A percentile compares a stretch with the other conserved stretches of the same genome.
Evolutionary conservation across 805 yeast genomes (phyloP).

Genomic region (Saturnispora serradocipensis): DNA sequence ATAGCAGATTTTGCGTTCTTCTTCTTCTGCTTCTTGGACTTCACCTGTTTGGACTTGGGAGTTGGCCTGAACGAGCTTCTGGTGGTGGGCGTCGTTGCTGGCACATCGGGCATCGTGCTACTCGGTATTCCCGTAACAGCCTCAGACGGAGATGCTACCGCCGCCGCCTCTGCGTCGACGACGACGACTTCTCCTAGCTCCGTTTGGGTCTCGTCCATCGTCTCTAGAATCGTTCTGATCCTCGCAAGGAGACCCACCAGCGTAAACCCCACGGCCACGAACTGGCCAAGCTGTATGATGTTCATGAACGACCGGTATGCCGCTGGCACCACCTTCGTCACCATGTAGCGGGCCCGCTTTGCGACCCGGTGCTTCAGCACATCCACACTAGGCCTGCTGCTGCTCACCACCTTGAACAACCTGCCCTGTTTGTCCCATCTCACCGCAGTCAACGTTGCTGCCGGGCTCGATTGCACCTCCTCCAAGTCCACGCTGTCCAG

Average conservation of each 20-base stretch:
- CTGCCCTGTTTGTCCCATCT: not conserved
- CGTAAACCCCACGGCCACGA: slow-evolving; percentile 62
- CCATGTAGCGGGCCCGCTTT: slow-evolving; percentile 21
- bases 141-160: too few species aligned
- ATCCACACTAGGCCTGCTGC: not conserved
- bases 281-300: slow-evolving; percentile 68
- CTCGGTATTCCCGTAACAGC: too few species aligned
- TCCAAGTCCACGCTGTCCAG: not conserved
- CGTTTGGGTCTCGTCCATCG: not conserved
- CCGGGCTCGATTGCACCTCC: not conserved
- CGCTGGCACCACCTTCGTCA: slow-evolving; percentile 31
- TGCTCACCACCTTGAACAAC: not conserved
- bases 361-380: not conserved
- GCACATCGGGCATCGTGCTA: too few species aligned
- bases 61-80: slow-evolving; percentile 8
- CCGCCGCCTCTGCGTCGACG: not conserved
- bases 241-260: slow-evolving; percentile 49
- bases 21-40: slow-evolving; percentile 28
- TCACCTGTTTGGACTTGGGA: not conserved
- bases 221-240: slow-evolving; percentile 23
- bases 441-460: not conserved
- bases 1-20: slow-evolving; percentile 48
- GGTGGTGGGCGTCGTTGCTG: not conserved
- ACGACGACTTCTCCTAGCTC: not conserved
- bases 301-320: slow-evolving; percentile 57